Percentiles rank a stretch among this genome's conserved stretches.
Conservation (phyloP, 345 rosid genomes). For the Gossypium mustelinum region DNA sequence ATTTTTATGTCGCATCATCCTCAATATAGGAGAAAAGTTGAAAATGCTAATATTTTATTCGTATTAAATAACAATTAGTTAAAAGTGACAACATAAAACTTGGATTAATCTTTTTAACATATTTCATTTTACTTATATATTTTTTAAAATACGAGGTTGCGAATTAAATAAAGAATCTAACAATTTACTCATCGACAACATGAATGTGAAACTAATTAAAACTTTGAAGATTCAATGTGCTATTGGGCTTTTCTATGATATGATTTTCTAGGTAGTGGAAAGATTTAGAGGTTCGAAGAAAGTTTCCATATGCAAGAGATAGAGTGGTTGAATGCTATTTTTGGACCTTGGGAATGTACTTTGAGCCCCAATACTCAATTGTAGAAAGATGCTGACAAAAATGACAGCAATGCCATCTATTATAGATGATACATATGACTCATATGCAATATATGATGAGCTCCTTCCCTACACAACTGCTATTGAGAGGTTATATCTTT, state of each 20-base stretch:
- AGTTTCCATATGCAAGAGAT: conserved; percentile 30
- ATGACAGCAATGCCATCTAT: conserved; percentile 14
- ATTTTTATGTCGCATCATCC: too few relatives aligned
- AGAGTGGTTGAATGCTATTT: conserved; percentile 26
- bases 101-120: too few relatives aligned
- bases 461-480: conserved; percentile 17
- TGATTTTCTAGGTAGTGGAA: conserved; percentile 30
- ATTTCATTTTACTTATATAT: too few relatives aligned
- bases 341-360: conserved; percentile 24
- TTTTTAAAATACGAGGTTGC: too few relatives aligned
- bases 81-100: too few relatives aligned
- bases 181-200: too few relatives aligned
- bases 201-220: not conserved
- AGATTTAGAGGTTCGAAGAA: conserved; percentile 18
- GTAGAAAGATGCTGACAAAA: conserved; percentile 22
- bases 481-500: conserved; percentile 12
- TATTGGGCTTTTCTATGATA: not conserved
- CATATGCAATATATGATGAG: conserved; percentile 18
- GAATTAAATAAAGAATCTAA: too few relatives aligned
- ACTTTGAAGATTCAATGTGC: not conserved
- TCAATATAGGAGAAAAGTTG: too few relatives aligned
- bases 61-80: too few relatives aligned
- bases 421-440: conserved; percentile 29
- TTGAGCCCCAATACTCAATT: conserved; percentile 19
- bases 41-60: too few relatives aligned